These are phyloP conservation scores for Phytophthora syringae DNA, from an alignment of 352 stramenopile genomes.

Conservation along the genomic window DNA sequence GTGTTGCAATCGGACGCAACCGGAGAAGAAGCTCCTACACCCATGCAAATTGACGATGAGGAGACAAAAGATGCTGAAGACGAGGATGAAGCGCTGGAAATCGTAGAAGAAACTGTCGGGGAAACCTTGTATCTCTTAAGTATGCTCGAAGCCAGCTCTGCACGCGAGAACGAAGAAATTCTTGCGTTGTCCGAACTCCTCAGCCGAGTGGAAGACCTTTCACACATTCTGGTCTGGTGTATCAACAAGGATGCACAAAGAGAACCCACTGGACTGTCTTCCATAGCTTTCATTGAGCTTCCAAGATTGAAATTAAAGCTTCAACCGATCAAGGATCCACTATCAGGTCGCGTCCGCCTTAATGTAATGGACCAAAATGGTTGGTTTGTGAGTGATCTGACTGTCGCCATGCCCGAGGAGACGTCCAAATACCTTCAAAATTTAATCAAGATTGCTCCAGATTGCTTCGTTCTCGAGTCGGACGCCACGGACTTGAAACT, in stretches of 20 bases:
- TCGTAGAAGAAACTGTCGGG: conserved; percentile 64
- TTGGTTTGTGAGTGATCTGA: conserved; percentile 84
- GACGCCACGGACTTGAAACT: conserved; percentile 82
- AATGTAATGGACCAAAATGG: conserved; percentile 84
- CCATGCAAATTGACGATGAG: conserved; percentile 57
- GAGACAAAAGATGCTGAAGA: conserved; percentile 57
- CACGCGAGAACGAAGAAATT: conserved; percentile 41
- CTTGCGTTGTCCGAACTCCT: conserved; percentile 90
- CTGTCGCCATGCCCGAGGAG: conserved; percentile 37
- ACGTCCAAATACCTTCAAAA: conserved; percentile 59
- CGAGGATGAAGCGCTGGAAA: conserved; percentile 57
- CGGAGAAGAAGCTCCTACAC: conserved; percentile 15
- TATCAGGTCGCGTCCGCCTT: conserved; percentile 57
- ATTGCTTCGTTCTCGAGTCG: conserved; percentile 80
- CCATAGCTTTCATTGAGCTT: conserved; percentile 97
- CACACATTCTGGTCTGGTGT: conserved; percentile 98
- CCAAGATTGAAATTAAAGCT: conserved; percentile 98
- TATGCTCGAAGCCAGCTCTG: conserved; percentile 82
- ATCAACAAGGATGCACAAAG: conserved; percentile 34
- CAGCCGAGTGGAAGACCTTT: conserved; percentile 95
- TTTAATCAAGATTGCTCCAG: conserved; percentile 57
- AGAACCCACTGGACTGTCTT: conserved; percentile 19
- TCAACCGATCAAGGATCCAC: conserved; percentile 57
- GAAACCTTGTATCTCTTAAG: conserved; percentile 95
- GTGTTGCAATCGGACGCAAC: neutral